phyloP scores from a whole-genome alignment of 345 rosid genomes.

The Durio zibethinus region DNA sequence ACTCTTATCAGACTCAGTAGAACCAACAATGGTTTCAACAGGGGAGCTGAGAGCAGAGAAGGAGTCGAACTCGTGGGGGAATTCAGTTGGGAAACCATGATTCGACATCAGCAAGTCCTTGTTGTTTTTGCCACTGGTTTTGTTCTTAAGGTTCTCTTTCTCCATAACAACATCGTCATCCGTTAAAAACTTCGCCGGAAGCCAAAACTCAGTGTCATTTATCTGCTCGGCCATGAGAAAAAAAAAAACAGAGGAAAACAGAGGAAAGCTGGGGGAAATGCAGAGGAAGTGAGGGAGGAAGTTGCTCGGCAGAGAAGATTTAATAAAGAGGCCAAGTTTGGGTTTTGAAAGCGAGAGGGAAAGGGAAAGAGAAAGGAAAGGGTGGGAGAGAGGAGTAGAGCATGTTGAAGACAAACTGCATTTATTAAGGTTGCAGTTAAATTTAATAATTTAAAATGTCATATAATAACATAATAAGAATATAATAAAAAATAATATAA shows the following conservation, averaged over 20 bases:
- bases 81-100: slow-evolving; percentile 46
- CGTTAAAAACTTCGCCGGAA: slow-evolving; percentile 32
- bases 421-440: slow-evolving; percentile 78
- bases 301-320: slow-evolving; percentile 15
- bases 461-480: too few species aligned
- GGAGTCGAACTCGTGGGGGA: slow-evolving; percentile 63
- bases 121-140: background rate
- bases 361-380: background rate
- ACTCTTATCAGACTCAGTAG: slow-evolving; percentile 57
- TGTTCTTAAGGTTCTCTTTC: background rate
- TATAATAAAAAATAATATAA: too few species aligned
- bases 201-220: slow-evolving; percentile 39
- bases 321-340: slow-evolving; percentile 19
- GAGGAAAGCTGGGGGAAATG: background rate
- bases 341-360: slow-evolving; percentile 26
- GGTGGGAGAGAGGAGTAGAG: slow-evolving; percentile 15
- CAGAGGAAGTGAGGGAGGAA: background rate
- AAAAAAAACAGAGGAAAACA: background rate
- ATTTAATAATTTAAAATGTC: too few species aligned
- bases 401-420: slow-evolving; percentile 48
- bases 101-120: slow-evolving; percentile 15
- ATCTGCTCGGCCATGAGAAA: slow-evolving; percentile 41
- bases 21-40: slow-evolving; percentile 42
- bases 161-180: slow-evolving; percentile 27
- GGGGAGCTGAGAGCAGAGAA: slow-evolving; percentile 45